Evolutionary conservation across 176 grass and related monocot genomes (phyloP).

Genomic region (Chrysopogon serrulatus): DNA sequence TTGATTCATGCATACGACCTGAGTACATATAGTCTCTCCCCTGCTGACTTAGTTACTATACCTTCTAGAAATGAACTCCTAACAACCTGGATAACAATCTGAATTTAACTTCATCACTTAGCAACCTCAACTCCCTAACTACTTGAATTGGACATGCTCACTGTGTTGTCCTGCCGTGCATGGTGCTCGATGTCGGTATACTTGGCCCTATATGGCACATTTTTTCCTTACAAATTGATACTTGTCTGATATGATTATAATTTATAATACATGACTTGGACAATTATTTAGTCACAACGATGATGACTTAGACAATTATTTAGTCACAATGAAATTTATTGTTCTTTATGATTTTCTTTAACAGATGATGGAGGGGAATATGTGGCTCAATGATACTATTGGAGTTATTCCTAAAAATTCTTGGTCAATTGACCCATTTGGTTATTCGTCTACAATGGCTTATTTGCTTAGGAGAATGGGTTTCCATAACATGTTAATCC

Average conservation of each 20-base stretch:
- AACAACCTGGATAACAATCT: not conserved
- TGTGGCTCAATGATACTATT: conserved; percentile 93
- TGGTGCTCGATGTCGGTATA: not conserved
- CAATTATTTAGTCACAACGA: conserved; percentile 18
- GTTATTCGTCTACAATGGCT: conserved; percentile 96
- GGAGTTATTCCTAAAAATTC: conserved; percentile 95
- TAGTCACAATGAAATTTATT: conserved; percentile 7
- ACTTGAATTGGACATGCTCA: not conserved
- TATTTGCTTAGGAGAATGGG: conserved; percentile 95
- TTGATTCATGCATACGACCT: not conserved
- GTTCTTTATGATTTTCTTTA: conserved; percentile 16
- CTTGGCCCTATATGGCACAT: not conserved
- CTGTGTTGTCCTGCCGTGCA: not conserved
- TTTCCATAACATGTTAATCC: conserved; percentile 95
- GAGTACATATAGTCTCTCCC: not conserved
- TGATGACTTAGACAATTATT: too few relatives aligned
- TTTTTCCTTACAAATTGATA: not conserved
- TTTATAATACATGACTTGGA: not conserved
- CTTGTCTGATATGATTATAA: not conserved
- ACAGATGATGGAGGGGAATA: conserved; percentile 97
- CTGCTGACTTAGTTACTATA: not conserved
- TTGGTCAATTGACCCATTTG: conserved; percentile 97
- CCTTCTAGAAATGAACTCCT: too few relatives aligned
- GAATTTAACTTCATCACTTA: too few relatives aligned
- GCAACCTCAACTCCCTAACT: too few relatives aligned